Conservation (phyloP, 1,139 yeast genomes). For the Candida gigantensis region DNA sequence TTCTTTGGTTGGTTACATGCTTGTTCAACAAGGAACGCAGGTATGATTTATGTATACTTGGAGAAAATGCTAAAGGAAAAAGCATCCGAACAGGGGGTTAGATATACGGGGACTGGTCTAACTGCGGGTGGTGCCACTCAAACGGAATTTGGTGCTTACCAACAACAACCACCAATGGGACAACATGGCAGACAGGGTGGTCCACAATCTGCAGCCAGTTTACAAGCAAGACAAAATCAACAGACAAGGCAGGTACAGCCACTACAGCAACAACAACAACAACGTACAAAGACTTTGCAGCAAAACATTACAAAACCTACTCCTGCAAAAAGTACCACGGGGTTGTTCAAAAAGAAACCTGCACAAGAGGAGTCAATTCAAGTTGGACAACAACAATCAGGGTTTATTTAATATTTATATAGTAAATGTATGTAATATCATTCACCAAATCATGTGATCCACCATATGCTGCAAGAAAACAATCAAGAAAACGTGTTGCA, state of each 20-base stretch:
- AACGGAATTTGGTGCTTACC: slow-evolving; percentile 9
- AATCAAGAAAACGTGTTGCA: too few species aligned
- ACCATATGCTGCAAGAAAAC: too few species aligned
- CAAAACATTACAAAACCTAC: slow-evolving; percentile 1
- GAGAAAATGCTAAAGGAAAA: slow-evolving; percentile 39
- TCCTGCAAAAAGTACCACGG: slow-evolving; percentile 1
- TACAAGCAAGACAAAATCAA: too few species aligned
- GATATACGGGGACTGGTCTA: slow-evolving; percentile 24
- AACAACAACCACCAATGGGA: too few species aligned
- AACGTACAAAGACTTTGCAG: too few species aligned
- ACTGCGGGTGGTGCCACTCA: slow-evolving; percentile 9
- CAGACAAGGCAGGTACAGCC: too few species aligned
- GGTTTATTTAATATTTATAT: slow-evolving; percentile 26
- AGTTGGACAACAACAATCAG: slow-evolving; percentile 29
- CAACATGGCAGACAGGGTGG: too few species aligned
- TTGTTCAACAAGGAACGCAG: slow-evolving; percentile 89
- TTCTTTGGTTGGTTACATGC: slow-evolving; percentile 78
- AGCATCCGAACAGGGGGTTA: slow-evolving; percentile 21
- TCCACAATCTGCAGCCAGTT: too few species aligned
- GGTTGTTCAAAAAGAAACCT: background rate
- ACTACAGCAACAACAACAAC: too few species aligned
- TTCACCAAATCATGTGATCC: too few species aligned
- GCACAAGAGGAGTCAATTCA: slow-evolving; percentile 15
- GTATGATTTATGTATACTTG: slow-evolving; percentile 58
- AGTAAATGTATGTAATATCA: too few species aligned